These are phyloP conservation scores for Marasmius sp. DNA, from an alignment of 1,284 basidiomycete genomes.

Conservation along the genomic window DNA sequence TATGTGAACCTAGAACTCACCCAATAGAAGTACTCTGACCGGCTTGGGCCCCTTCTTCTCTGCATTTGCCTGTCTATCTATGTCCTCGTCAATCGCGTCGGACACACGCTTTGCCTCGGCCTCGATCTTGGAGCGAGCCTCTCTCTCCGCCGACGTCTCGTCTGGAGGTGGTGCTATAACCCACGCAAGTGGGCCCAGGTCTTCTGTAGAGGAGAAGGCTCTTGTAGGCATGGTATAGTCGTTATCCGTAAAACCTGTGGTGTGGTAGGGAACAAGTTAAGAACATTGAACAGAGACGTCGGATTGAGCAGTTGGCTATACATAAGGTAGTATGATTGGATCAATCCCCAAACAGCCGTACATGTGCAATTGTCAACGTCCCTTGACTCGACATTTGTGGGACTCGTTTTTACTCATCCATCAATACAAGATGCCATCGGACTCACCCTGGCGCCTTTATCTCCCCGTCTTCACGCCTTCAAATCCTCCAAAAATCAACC, in stretches of 20 bases:
- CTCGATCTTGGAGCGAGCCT: conserved; percentile 52
- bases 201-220: conserved; percentile 16
- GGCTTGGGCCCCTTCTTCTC: conserved; percentile 53
- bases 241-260: background rate
- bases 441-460: background rate
- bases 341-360: background rate
- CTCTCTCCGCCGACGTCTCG: conserved; percentile 54
- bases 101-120: conserved; percentile 61
- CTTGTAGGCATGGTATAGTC: conserved; percentile 9
- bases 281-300: background rate
- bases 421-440: background rate
- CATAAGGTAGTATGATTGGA: background rate
- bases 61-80: conserved; percentile 54
- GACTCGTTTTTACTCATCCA: background rate
- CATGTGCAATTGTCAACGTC: background rate
- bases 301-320: conserved; percentile 7
- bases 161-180: conserved; percentile 53
- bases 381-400: background rate
- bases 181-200: conserved; percentile 52
- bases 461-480: background rate
- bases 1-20: conserved; percentile 36
- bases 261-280: background rate
- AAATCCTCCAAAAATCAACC: background rate
- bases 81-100: conserved; percentile 68
- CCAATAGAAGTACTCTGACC: conserved; percentile 69